These are phyloP conservation scores for Kluyveromyces marxianus DNA, from an alignment of 1,139 yeast genomes.

Conservation along the genomic window DNA sequence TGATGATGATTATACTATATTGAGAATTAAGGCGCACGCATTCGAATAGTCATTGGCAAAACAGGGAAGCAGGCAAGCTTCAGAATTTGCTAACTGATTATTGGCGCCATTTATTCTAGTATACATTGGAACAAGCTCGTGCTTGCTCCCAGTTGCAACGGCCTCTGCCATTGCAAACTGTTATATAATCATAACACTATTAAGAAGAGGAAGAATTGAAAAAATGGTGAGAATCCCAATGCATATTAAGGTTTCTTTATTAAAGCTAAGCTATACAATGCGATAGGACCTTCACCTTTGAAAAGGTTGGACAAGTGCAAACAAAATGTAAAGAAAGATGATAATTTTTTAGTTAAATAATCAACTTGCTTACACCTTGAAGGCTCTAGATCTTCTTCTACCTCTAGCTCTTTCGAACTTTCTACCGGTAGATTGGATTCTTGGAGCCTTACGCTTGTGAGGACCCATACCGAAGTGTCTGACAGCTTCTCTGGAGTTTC, in stretches of 20 bases:
- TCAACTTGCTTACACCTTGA: slow-evolving; percentile 78
- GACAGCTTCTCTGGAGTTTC: slow-evolving; percentile 98
- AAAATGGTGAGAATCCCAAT: neutral
- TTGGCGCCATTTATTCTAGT: neutral
- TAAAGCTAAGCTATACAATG: neutral
- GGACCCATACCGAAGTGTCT: slow-evolving; percentile 99
- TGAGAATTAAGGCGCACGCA: neutral
- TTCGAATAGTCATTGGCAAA: neutral
- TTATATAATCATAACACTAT: too few species aligned
- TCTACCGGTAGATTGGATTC: slow-evolving; percentile 95
- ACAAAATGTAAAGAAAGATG: neutral
- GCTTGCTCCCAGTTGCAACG: too few species aligned
- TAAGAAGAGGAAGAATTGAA: neutral
- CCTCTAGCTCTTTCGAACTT: slow-evolving; percentile 99
- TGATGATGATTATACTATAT: too few species aligned
- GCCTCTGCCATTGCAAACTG: too few species aligned
- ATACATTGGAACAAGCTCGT: neutral
- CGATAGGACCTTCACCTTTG: neutral
- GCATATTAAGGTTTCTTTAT: neutral
- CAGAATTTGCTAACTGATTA: neutral
- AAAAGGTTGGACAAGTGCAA: neutral
- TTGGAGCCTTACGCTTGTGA: slow-evolving; percentile 99
- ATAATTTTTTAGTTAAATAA: neutral
- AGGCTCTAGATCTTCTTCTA: slow-evolving; percentile 98
- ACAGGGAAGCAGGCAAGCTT: too few species aligned